Percentiles rank a stretch among this genome's conserved stretches.
These are phyloP conservation scores for Penicillium concentricum DNA, from an alignment of 2,329 filamentous ascomycete genomes.

Conservation along the genomic window DNA sequence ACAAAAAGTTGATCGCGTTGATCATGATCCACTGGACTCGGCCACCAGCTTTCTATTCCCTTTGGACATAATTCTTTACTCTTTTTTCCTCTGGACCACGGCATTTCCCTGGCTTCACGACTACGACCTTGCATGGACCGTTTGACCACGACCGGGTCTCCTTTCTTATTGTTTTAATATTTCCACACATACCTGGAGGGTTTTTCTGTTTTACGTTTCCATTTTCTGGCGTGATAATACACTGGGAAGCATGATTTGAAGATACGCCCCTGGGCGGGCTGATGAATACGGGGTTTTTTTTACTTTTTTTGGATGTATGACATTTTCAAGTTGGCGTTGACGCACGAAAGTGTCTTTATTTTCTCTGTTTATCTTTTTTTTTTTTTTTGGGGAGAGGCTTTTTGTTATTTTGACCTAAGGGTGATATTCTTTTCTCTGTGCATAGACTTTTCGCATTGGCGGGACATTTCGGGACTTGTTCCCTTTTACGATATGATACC, in stretches of 20 bases:
- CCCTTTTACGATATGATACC: constrained; percentile 26
- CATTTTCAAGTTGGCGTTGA: constrained; percentile 9
- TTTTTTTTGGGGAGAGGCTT: constrained; percentile 6
- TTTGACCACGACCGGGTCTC: constrained; percentile 3
- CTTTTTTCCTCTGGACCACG: constrained; percentile 8
- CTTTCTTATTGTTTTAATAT: constrained; percentile 26
- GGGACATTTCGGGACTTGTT: constrained; percentile 9
- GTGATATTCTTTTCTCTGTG: constrained; percentile 10
- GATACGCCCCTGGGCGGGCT: constrained; percentile 14
- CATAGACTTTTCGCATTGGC: constrained; percentile 19
- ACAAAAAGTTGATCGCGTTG: constrained; percentile 11
- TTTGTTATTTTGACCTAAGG: constrained; percentile 11
- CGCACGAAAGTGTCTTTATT: neutral
- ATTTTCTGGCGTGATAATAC: constrained; percentile 18
- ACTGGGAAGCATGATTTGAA: constrained; percentile 21
- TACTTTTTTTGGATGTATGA: constrained; percentile 5
- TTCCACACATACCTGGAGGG: constrained; percentile 16
- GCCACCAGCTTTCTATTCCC: constrained; percentile 16
- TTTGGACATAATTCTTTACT: constrained; percentile 13
- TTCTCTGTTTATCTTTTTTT: constrained; percentile 10
- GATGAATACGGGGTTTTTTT: constrained; percentile 12
- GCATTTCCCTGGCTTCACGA: constrained; percentile 1
- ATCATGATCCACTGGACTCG: constrained; percentile 16
- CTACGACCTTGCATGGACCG: constrained; percentile 8
- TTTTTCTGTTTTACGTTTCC: constrained; percentile 8